Percentiles rank a stretch among this genome's conserved stretches.
Evolutionary conservation across 768 basidiomycete genomes (phyloP).

Genomic region (Infundibulicybe gibba): DNA sequence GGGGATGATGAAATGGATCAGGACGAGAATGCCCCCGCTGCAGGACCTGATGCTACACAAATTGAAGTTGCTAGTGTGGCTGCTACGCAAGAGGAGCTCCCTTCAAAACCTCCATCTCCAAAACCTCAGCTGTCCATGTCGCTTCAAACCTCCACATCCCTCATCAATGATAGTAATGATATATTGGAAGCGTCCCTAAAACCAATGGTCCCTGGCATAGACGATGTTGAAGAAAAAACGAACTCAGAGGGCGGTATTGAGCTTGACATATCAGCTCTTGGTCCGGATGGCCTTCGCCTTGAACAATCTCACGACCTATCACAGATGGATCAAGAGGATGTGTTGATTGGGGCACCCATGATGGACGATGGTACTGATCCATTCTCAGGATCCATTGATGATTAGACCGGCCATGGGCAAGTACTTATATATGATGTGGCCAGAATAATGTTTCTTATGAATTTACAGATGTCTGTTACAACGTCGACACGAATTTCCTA

Average conservation of each 20-base stretch:
- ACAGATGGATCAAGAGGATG: conserved; percentile 51
- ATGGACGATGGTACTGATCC: conserved; percentile 63
- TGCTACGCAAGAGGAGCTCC: conserved; percentile 39
- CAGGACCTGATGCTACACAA: conserved; percentile 28
- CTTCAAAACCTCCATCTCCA: conserved; percentile 64
- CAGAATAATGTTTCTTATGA: too few relatives aligned
- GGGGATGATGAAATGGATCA: conserved; percentile 74
- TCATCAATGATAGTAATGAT: conserved; percentile 37
- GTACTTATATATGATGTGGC: too few relatives aligned
- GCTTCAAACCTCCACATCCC: conserved; percentile 40
- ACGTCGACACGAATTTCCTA: background rate
- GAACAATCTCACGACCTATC: conserved; percentile 51
- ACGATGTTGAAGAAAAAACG: conserved; percentile 34
- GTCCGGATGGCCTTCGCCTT: conserved; percentile 59
- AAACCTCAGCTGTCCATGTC: conserved; percentile 62
- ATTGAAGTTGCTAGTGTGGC: conserved; percentile 22
- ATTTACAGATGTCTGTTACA: background rate
- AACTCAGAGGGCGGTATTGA: conserved; percentile 35
- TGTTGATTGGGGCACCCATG: conserved; percentile 53
- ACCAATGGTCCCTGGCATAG: conserved; percentile 44
- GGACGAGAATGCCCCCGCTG: conserved; percentile 51
- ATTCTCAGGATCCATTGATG: conserved; percentile 34
- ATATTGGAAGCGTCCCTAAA: conserved; percentile 55
- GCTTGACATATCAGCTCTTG: conserved; percentile 63
- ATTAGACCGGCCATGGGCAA: background rate